These are phyloP conservation scores for Apostasia ramifera DNA, from an alignment of 106 monocot genomes.

Conservation along the genomic window DNA sequence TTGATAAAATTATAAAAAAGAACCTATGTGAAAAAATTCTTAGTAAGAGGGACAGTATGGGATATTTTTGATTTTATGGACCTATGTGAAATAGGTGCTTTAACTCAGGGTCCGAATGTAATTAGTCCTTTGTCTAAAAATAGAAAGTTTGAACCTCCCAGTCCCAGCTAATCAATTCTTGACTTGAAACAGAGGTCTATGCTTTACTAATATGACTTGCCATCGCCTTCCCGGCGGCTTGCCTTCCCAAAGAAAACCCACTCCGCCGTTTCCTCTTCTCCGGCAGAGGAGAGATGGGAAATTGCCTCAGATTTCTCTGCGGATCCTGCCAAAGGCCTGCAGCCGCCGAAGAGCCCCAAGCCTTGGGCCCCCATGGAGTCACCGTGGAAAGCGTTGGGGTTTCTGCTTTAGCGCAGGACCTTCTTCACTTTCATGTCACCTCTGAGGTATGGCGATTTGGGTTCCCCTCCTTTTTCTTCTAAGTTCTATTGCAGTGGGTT, in stretches of 20 bases:
- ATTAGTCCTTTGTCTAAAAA: too few species aligned
- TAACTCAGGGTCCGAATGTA: too few species aligned
- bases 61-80: too few species aligned
- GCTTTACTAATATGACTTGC: too few species aligned
- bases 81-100: too few species aligned
- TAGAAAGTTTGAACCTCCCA: too few species aligned
- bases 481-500: not conserved
- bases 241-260: not conserved
- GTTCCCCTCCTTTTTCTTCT: not conserved
- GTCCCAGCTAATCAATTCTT: too few species aligned
- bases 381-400: slow-evolving; percentile 19
- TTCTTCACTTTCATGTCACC: slow-evolving; percentile 33
- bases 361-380: slow-evolving; percentile 30
- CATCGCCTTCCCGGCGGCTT: too few species aligned
- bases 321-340: slow-evolving; percentile 10
- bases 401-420: slow-evolving; percentile 38
- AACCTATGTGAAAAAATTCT: too few species aligned
- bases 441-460: slow-evolving; percentile 19
- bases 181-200: too few species aligned
- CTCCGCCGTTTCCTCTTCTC: not conserved
- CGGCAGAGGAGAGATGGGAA: slow-evolving; percentile 29
- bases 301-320: slow-evolving; percentile 27
- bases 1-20: too few species aligned
- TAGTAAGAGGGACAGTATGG: too few species aligned
- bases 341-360: slow-evolving; percentile 3